Evolutionary conservation across 805 yeast species (phyloP).

Genomic region (Kodamaea jinghongensis): DNA sequence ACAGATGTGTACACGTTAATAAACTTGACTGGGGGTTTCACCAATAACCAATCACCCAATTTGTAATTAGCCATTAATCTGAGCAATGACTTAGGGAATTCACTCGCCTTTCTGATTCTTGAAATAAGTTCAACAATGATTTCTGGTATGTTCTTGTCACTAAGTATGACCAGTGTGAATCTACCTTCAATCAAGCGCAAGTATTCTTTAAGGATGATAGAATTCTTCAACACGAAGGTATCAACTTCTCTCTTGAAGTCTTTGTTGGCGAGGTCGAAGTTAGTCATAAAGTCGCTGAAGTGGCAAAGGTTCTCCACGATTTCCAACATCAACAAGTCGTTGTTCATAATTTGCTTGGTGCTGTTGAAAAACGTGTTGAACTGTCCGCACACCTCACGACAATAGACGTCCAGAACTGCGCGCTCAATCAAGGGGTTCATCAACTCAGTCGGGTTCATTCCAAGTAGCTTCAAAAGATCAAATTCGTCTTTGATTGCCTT

Average conservation of each 20-base stretch:
- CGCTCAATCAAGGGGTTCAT: conserved; percentile 12
- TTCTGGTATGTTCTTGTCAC: conserved; percentile 70
- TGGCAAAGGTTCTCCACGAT: conserved; percentile 44
- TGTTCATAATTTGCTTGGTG: conserved; percentile 14
- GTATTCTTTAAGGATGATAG: conserved; percentile 51
- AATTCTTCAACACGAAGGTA: conserved; percentile 21
- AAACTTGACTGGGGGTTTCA: conserved; percentile 51
- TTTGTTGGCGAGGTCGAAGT: conserved; percentile 9
- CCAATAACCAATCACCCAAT: conserved; percentile 68
- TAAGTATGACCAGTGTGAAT: conserved; percentile 48
- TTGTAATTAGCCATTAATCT: conserved; percentile 49
- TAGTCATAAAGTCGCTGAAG: conserved; percentile 20
- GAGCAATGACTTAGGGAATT: conserved; percentile 52
- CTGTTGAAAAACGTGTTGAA: conserved; percentile 16
- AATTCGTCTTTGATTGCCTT: conserved; percentile 50
- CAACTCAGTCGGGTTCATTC: conserved; percentile 8
- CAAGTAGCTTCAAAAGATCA: conserved; percentile 40
- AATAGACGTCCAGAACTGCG: conserved; percentile 10
- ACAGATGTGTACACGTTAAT: conserved; percentile 48
- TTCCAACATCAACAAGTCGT: conserved; percentile 33
- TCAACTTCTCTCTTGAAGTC: conserved; percentile 11
- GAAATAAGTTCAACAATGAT: conserved; percentile 72
- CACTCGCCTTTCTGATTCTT: conserved; percentile 61
- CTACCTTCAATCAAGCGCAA: conserved; percentile 54
- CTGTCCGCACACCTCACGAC: conserved; percentile 13